Evolutionary conservation across 1,139 yeast species (phyloP), one percentile per base, ranked within the genome.

Genomic region (Geotrichum candidum): DNA sequence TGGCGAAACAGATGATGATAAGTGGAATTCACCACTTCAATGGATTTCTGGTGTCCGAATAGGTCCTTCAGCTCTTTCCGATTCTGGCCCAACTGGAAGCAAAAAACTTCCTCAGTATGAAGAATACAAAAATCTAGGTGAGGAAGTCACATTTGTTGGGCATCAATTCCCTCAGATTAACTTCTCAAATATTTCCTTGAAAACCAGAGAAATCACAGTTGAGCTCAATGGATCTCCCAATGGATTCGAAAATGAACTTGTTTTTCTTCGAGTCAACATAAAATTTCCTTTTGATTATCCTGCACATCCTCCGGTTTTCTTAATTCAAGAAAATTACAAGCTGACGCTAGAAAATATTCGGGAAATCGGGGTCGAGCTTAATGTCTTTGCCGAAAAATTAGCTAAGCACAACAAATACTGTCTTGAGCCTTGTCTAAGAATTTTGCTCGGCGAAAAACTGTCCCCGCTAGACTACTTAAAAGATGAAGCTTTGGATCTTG

Each of bases 1-100:
- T 41, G 70, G 73, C 10, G 68, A 70, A 54, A 69, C 71, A 7
- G 53, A 29, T 11, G 59, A 59, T 1, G 60, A 58, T 33, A 52
- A 58, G 63, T 57, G 46, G 62, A 64, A 55, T 31, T 56, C 59
- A 48, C 97, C 92, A 70, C 77, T 94, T 64, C 86, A 87, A 67
- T 94, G 99, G 99, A 87, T 94, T 53, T 87, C 97, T 0, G 98
- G 98, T 56, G 96, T 94, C 6, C 79, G 94, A 61, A 84, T 83
- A 76, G 95, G 95, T 0, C 78, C 82, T 57, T 75, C 82, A 2
- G 81, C 82, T 0, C 75, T 76, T 65, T 75, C 75, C 1, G 72
- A 68, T 22, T 65, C 64, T 56, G 59, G 66, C 9, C 63, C 63
- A 29, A 65, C 62, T 18, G 61, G 66, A 7, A 65, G 65, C 41